Percentiles rank a stretch among this genome's conserved stretches.
Evolutionary conservation across 2,329 filamentous ascomycete species (phyloP).

Genomic region (Hypoxylon sp.): DNA sequence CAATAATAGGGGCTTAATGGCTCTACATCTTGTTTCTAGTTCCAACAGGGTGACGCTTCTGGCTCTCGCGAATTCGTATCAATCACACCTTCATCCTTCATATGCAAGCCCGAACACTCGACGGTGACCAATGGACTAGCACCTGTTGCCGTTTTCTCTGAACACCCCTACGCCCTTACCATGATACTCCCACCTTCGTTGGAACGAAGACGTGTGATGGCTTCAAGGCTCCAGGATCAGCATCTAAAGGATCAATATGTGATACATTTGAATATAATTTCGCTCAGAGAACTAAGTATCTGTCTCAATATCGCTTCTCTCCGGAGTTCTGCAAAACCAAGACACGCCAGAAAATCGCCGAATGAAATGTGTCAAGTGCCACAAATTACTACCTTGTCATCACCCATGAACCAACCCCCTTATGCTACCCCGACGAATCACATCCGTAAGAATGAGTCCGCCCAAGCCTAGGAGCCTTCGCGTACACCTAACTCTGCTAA

Average conservation of each 20-base stretch:
- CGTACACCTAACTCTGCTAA: neutral
- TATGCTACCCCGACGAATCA: slow-evolving; percentile 7
- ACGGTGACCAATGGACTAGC: slow-evolving; percentile 17
- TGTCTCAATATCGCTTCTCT: slow-evolving; percentile 2
- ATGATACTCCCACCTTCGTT: slow-evolving; percentile 4
- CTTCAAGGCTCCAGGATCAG: slow-evolving; percentile 10
- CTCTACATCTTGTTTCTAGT: slow-evolving; percentile 20
- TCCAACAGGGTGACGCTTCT: slow-evolving; percentile 19
- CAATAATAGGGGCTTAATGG: slow-evolving; percentile 13
- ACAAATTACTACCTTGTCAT: slow-evolving; percentile 23
- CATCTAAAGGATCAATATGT: slow-evolving; percentile 6
- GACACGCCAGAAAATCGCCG: slow-evolving; percentile 5
- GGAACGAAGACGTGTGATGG: neutral
- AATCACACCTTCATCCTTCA: slow-evolving; percentile 31
- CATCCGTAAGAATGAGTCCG: neutral
- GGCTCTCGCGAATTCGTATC: slow-evolving; percentile 16
- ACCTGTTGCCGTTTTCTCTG: slow-evolving; percentile 2
- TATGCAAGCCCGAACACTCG: slow-evolving; percentile 22
- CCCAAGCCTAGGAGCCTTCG: slow-evolving; percentile 6
- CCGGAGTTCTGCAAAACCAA: slow-evolving; percentile 10
- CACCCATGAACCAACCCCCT: slow-evolving; percentile 3
- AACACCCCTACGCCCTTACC: slow-evolving; percentile 22
- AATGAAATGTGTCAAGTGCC: slow-evolving; percentile 7
- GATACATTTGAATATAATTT: slow-evolving; percentile 4
- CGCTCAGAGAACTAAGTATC: slow-evolving; percentile 1